These are phyloP conservation scores for Yueomyces sinensis DNA, from an alignment of 805 yeast species.

Conservation along the genomic window DNA sequence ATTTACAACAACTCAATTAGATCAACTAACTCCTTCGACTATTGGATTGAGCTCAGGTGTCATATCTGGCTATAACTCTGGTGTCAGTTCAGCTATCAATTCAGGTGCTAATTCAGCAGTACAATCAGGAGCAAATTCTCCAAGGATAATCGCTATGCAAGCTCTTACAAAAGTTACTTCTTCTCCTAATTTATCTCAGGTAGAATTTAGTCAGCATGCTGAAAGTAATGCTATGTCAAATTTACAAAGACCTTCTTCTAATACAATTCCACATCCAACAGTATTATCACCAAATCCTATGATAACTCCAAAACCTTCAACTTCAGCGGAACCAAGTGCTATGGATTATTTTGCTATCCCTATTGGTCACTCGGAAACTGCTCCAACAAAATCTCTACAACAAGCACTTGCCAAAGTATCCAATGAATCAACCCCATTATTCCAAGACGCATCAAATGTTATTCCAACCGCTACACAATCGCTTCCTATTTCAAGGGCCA, in stretches of 20 bases:
- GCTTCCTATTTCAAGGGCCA: slow-evolving; percentile 6
- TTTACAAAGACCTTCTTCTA: no score
- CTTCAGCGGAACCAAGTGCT: slow-evolving; percentile 16
- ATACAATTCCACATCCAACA: no score
- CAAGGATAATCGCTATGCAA: no score
- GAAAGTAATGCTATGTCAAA: no score
- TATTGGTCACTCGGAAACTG: slow-evolving; percentile 3
- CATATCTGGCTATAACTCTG: background rate
- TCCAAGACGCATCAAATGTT: background rate
- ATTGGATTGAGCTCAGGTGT: background rate
- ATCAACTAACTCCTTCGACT: slow-evolving; percentile 1
- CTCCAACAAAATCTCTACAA: no score
- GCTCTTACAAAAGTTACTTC: no score
- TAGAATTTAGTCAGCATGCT: no score
- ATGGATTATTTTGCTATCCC: slow-evolving; percentile 27
- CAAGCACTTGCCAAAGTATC: no score
- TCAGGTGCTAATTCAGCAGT: no score
- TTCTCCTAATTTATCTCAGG: background rate
- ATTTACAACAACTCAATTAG: slow-evolving; percentile 2
- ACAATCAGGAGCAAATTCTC: no score
- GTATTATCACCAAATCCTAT: slow-evolving; percentile 7
- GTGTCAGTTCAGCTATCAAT: slow-evolving; percentile 2
- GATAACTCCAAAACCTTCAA: slow-evolving; percentile 15
- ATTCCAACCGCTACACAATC: background rate
- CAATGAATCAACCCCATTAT: no score